Evolutionary conservation across 1,284 basidiomycete species (phyloP).

Genomic region (Apiotrichum domesticum): DNA sequence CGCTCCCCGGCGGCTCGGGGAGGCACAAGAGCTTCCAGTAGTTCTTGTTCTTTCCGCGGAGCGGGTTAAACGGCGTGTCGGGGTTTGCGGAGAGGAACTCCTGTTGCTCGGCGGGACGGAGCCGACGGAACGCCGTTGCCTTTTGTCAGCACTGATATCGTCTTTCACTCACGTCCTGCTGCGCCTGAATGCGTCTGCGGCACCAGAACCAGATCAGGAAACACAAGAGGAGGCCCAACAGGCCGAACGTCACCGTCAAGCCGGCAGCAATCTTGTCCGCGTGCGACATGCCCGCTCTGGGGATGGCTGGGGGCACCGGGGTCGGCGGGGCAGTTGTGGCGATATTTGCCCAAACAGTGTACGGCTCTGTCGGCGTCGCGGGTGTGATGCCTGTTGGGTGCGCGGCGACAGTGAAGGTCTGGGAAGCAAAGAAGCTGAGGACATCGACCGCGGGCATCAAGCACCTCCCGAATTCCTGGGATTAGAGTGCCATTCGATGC

Average conservation of each 20-base stretch:
- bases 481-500: not conserved
- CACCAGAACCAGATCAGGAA: slow-evolving; percentile 6
- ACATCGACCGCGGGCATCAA: slow-evolving; percentile 24
- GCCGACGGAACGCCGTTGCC: slow-evolving; percentile 36
- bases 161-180: not conserved
- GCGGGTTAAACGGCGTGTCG: slow-evolving; percentile 29
- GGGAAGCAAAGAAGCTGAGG: slow-evolving; percentile 40
- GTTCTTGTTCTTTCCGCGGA: not conserved
- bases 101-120: slow-evolving; percentile 31
- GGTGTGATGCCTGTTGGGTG: slow-evolving; percentile 21
- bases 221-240: slow-evolving; percentile 27
- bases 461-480: slow-evolving; percentile 26
- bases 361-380: slow-evolving; percentile 13
- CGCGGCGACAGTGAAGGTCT: slow-evolving; percentile 31
- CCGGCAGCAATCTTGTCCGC: slow-evolving; percentile 2
- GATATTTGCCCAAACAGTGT: slow-evolving; percentile 33
- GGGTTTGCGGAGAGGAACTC: slow-evolving; percentile 38
- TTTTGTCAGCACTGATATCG: slow-evolving; percentile 5
- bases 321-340: slow-evolving; percentile 17
- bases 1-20: not conserved
- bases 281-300: not conserved
- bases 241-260: slow-evolving; percentile 26
- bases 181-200: not conserved
- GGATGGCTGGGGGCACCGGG: slow-evolving; percentile 11
- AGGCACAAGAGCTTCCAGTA: not conserved